Conservation (phyloP, 2,329 filamentous ascomycete genomes). For the Paracoccidioides brasiliensis region DNA sequence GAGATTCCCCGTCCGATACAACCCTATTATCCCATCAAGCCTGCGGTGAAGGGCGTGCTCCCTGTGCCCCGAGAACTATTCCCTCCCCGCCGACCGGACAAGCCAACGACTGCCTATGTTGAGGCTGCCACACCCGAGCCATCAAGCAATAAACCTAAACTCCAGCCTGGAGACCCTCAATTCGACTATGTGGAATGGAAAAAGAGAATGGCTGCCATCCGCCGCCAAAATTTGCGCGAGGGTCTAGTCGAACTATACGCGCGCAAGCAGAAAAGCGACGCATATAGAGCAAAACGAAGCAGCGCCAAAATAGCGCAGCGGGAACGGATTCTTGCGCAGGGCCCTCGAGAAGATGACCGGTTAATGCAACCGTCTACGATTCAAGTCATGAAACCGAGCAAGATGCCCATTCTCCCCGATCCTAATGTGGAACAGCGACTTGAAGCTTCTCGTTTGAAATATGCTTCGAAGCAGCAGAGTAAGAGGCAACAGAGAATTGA, state of each 20-base stretch:
- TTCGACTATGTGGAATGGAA: slow-evolving; percentile 51
- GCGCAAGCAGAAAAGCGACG: slow-evolving; percentile 42
- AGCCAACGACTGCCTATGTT: slow-evolving; percentile 50
- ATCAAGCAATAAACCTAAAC: slow-evolving; percentile 15
- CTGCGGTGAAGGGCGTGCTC: slow-evolving; percentile 58
- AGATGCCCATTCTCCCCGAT: slow-evolving; percentile 45
- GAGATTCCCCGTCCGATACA: slow-evolving; percentile 67
- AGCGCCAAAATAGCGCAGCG: slow-evolving; percentile 38
- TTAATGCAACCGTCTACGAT: slow-evolving; percentile 59
- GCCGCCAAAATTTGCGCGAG: slow-evolving; percentile 58
- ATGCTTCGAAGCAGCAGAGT: slow-evolving; percentile 33
- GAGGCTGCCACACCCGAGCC: slow-evolving; percentile 46
- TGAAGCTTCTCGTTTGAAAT: slow-evolving; percentile 29
- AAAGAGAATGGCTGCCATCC: slow-evolving; percentile 54
- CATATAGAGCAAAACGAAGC: slow-evolving; percentile 30
- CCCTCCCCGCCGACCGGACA: slow-evolving; percentile 45
- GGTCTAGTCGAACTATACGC: slow-evolving; percentile 57
- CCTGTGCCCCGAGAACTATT: slow-evolving; percentile 78
- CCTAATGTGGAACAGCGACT: slow-evolving; percentile 46
- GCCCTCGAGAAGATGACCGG: slow-evolving; percentile 61
- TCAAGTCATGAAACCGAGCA: slow-evolving; percentile 35
- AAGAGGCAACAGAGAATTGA: slow-evolving; percentile 52
- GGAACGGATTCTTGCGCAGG: slow-evolving; percentile 43
- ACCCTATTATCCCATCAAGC: slow-evolving; percentile 41
- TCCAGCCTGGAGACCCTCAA: slow-evolving; percentile 27